Percentiles rank a stretch among this genome's conserved stretches.
phyloP scores from a whole-genome alignment of 768 basidiomycete species.

The Lactarius psammicola region DNA sequence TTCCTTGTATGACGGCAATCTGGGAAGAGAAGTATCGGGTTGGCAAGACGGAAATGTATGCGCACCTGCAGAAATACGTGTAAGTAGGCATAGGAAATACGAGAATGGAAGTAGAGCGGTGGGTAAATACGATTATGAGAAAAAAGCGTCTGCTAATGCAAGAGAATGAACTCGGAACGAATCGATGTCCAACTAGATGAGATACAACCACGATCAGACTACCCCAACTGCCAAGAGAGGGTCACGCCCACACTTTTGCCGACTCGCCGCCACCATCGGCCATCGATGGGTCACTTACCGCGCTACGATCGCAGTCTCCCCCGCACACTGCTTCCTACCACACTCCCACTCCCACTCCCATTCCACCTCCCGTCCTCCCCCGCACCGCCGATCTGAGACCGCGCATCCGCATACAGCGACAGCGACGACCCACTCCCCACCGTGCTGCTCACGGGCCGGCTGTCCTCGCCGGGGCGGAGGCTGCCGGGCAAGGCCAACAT shows the following conservation, averaged over 20 bases:
- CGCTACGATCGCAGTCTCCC: slow-evolving; percentile 14
- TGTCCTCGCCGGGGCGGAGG: neutral
- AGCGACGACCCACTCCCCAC: slow-evolving; percentile 22
- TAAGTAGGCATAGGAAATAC: neutral
- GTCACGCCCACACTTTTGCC: neutral
- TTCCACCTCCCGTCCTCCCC: slow-evolving; percentile 19
- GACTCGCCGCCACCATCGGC: neutral
- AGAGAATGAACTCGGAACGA: slow-evolving; percentile 2
- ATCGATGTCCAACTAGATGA: slow-evolving; percentile 20
- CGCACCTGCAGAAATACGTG: slow-evolving; percentile 9
- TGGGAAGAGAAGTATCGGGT: neutral
- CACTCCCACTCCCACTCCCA: slow-evolving; percentile 3
- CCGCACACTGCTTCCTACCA: neutral
- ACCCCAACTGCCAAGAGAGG: neutral
- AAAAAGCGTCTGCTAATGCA: slow-evolving; percentile 7
- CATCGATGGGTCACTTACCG: neutral
- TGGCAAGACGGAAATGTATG: neutral
- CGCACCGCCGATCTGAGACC: slow-evolving; percentile 18
- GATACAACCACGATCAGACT: slow-evolving; percentile 21
- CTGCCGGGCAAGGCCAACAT: slow-evolving; percentile 2
- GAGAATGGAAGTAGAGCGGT: slow-evolving; percentile 10
- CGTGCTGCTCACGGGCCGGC: slow-evolving; percentile 18
- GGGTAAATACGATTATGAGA: slow-evolving; percentile 13
- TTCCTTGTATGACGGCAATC: slow-evolving; percentile 2
- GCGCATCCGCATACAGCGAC: slow-evolving; percentile 27